phyloP scores from a whole-genome alignment of 768 basidiomycete species.

The Kwoniella dejecticola region DNA sequence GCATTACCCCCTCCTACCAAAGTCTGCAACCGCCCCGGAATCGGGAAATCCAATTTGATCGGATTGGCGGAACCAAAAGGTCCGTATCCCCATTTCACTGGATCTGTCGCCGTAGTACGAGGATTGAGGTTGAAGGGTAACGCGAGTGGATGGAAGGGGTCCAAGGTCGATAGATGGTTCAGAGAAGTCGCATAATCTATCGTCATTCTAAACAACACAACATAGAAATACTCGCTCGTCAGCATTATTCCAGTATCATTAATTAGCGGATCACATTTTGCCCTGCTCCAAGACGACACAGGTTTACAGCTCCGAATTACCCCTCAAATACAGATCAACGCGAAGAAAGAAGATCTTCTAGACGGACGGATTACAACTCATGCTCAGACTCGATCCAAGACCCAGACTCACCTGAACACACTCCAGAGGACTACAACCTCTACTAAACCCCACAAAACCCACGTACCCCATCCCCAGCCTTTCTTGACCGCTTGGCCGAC shows the following conservation, averaged over 20 bases:
- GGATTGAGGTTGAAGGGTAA: background rate
- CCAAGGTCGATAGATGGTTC: constrained; percentile 21
- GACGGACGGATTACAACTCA: too few relatives aligned
- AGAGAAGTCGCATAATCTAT: constrained; percentile 43
- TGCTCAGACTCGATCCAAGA: too few relatives aligned
- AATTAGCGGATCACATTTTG: too few relatives aligned
- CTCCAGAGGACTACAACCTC: constrained; percentile 45
- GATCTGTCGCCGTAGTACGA: background rate
- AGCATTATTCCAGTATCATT: too few relatives aligned
- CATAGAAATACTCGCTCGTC: too few relatives aligned
- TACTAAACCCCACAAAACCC: constrained; percentile 42
- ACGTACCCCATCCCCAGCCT: constrained; percentile 38
- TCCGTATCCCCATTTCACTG: constrained; percentile 8
- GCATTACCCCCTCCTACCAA: constrained; percentile 13
- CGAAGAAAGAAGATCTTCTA: too few relatives aligned
- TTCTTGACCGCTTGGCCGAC: constrained; percentile 19
- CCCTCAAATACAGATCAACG: too few relatives aligned
- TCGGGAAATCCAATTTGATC: constrained; percentile 22
- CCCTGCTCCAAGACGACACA: too few relatives aligned
- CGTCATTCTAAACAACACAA: too few relatives aligned
- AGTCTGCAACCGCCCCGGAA: constrained; percentile 24
- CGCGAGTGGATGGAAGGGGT: constrained; percentile 30
- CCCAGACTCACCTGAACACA: constrained; percentile 44
- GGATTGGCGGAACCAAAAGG: constrained; percentile 9
- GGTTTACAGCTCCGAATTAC: too few relatives aligned